Base-by-base conservation (phyloP, 1,139 yeast species). In the Yamadazyma mexicana region DNA sequence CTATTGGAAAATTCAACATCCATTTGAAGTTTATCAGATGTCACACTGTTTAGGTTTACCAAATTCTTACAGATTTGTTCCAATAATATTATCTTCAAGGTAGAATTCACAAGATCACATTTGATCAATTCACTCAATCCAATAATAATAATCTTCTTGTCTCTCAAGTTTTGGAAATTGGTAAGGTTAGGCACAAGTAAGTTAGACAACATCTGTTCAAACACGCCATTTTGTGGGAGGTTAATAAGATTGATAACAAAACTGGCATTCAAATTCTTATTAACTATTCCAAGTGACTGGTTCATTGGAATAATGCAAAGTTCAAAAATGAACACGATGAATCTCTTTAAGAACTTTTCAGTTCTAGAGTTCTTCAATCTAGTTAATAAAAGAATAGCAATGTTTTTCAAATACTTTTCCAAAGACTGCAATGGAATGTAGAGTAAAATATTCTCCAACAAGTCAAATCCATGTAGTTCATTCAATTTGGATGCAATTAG, bases 331-430 rank as follows among this genome's bases (percentile, higher is more conserved):
- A 87, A 86, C 17, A 83, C 72, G 11, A 84, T 77, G 48, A 92
- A 79, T 55, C 82, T 77, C 50, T 85, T 81, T 24, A 86, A 81
- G 58, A 77, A 89, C 59, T 83, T 85, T 40, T 88, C 96, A 1
- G 97, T 88, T 57, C 87, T 77, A 1, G 91, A 79, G 46, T 72
- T 78, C 55, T 88, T 92, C 50, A 94, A 73, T 52, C 98, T 77
- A 45, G 89, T 87, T 51, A 92, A 66, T 30, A 94, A 64, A 37
- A 94, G 68, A 31, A 84, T 70, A 0, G 94, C 89, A 47, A 92
- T 77, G 53, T 88, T 88, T 43, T 79, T 80, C 45, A 83, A 59
- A 52, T 73, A 87, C n/a, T 73, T 76, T 38, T 73, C 65, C 38
- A 89, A 61, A 2, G 60, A 50, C 2, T 57, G 58, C 37, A 78